Percentiles rank a stretch among this genome's conserved stretches.
Evolutionary conservation across 805 yeast genomes (phyloP).

Genomic region (Scheffersomyces amazonensis): DNA sequence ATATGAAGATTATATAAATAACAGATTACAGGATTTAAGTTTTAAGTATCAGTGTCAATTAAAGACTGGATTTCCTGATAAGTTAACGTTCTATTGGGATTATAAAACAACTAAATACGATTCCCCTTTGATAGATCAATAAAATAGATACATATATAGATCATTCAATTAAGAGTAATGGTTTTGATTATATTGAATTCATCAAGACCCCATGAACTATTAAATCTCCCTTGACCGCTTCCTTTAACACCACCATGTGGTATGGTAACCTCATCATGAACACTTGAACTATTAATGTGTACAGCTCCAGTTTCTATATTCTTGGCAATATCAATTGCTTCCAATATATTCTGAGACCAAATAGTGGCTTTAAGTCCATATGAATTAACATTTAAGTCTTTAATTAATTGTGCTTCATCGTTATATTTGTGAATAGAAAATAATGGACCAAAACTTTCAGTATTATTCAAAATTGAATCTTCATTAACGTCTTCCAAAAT

Average conservation of each 20-base stretch:
- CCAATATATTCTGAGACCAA: slow-evolving; percentile 36
- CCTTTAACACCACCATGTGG: slow-evolving; percentile 48
- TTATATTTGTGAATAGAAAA: slow-evolving; percentile 25
- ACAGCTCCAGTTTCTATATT: slow-evolving; percentile 39
- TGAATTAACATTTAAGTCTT: slow-evolving; percentile 20
- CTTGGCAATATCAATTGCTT: slow-evolving; percentile 30
- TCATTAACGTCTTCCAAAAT: slow-evolving; percentile 28
- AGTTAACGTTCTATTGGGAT: slow-evolving; percentile 42
- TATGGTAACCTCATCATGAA: slow-evolving; percentile 31
- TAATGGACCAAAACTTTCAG: slow-evolving; percentile 46
- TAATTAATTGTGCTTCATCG: slow-evolving; percentile 14
- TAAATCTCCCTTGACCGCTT: slow-evolving; percentile 35
- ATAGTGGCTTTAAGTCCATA: slow-evolving; percentile 42
- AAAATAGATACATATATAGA: neutral
- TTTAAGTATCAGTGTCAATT: slow-evolving; percentile 24
- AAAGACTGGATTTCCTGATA: slow-evolving; percentile 15
- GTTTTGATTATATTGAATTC: slow-evolving; percentile 37
- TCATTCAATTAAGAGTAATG: slow-evolving; percentile 22
- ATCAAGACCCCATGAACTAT: slow-evolving; percentile 43
- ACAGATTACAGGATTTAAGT: slow-evolving; percentile 22
- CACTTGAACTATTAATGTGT: slow-evolving; percentile 32
- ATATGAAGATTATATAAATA: slow-evolving; percentile 25
- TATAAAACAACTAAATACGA: slow-evolving; percentile 12
- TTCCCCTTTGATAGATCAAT: slow-evolving; percentile 5
- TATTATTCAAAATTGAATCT: slow-evolving; percentile 22